Percentiles rank a stretch among this genome's conserved stretches.
Conservation (phyloP, 2,329 filamentous ascomycete genomes). For the Colletotrichum cordylinicola region DNA sequence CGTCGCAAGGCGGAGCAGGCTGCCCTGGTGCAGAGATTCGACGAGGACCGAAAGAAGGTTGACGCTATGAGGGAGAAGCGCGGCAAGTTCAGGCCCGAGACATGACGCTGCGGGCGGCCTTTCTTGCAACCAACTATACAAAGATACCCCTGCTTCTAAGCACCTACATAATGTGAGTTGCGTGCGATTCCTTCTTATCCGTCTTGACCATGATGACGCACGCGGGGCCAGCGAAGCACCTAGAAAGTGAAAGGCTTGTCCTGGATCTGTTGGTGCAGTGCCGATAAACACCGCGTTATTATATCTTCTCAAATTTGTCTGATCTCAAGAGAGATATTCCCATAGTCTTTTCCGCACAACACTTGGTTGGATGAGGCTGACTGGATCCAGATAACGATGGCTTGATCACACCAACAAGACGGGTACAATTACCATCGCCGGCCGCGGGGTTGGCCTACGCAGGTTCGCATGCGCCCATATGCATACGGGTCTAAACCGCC, state of each 20-base stretch:
- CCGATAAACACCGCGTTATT: conserved; percentile 67
- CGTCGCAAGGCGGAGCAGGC: conserved; percentile 77
- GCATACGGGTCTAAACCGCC: not conserved
- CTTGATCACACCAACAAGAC: not conserved
- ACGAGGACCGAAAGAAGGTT: conserved; percentile 77
- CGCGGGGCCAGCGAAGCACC: conserved; percentile 56
- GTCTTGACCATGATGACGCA: conserved; percentile 51
- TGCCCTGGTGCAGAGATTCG: conserved; percentile 73
- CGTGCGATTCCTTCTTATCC: not conserved
- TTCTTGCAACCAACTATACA: not conserved
- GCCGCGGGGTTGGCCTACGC: not conserved
- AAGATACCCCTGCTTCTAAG: conserved; percentile 5
- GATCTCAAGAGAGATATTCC: conserved; percentile 37
- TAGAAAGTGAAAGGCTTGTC: conserved; percentile 21
- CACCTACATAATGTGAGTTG: conserved; percentile 23
- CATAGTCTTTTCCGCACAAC: not conserved
- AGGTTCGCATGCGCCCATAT: not conserved
- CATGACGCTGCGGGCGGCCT: conserved; percentile 29
- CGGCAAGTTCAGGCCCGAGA: conserved; percentile 64
- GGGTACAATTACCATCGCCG: not conserved
- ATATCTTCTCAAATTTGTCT: conserved; percentile 72
- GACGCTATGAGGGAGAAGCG: conserved; percentile 73
- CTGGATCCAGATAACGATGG: not conserved
- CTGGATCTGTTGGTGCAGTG: conserved; percentile 43
- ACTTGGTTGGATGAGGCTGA: not conserved